Conservation (phyloP, 2,329 filamentous ascomycete species). For the Penicillium sp. region DNA sequence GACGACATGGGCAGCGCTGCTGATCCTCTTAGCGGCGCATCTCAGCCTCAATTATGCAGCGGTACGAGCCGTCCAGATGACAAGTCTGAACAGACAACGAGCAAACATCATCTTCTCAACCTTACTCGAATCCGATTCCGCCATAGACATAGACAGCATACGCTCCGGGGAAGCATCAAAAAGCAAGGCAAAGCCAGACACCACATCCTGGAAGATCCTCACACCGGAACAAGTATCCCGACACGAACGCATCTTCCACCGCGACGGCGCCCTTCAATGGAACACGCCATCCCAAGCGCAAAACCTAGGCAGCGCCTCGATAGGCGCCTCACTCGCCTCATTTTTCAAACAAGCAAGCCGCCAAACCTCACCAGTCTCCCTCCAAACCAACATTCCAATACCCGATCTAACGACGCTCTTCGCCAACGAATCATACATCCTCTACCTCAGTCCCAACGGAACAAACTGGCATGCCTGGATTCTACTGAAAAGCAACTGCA, state of each 20-base stretch:
- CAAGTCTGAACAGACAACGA: conserved; percentile 79
- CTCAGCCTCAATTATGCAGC: conserved; percentile 82
- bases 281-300: conserved; percentile 9
- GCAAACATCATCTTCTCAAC: conserved; percentile 72
- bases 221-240: conserved; percentile 64
- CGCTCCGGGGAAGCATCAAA: background rate
- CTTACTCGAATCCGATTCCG: conserved; percentile 43
- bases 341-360: conserved; percentile 23
- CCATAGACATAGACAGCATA: conserved; percentile 4
- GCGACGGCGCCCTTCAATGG: conserved; percentile 65
- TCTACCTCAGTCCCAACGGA: conserved; percentile 50
- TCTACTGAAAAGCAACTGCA: conserved; percentile 60
- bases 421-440: conserved; percentile 56
- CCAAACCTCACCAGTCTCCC: conserved; percentile 19
- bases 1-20: conserved; percentile 71
- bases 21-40: conserved; percentile 71
- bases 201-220: conserved; percentile 34
- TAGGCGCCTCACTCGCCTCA: conserved; percentile 51
- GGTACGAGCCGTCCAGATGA: conserved; percentile 79
- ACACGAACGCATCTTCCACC: conserved; percentile 58
- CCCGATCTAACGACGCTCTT: conserved; percentile 53
- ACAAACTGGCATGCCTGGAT: conserved; percentile 51
- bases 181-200: background rate
- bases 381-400: conserved; percentile 42
- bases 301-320: conserved; percentile 52